Evolutionary conservation across 129 eudicot genomes (phyloP), one percentile per base, ranked within the genome.

Genomic region (Flaveria linearis): DNA sequence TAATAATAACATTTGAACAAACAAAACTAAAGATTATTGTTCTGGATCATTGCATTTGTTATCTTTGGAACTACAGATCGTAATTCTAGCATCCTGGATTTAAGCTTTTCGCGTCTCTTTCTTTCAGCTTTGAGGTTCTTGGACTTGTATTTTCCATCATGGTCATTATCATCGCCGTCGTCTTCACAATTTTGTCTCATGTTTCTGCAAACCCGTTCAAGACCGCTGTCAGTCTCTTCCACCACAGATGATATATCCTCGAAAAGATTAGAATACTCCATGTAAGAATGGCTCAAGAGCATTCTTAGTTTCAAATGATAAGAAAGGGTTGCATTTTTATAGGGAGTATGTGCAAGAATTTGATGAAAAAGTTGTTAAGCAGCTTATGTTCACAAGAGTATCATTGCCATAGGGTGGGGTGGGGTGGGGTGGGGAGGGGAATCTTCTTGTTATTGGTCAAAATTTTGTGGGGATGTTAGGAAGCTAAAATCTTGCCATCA

Each of bases 101-200:
- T 78, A 84, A 94, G 88, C 78, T 89, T 94, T 73, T 83, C 80
- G 10, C 97, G 93, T 17, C 97, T 78, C 42, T 73, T 85, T 75
- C 97, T 87, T 84, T 94, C 98, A 17, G 98, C 96, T 0, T 72
- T 18, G 41, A 94, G 88, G 84, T 94, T 94, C 88, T 91, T 87
- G 73, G 98, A 94, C 71, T 87, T 94, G 78, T 43, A 87, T 36
- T 53, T 81, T 66, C 33, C 76, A 28, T 69, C 83, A 16, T 71
- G 86, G 36, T 80, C 80, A 22, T 71, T 69, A 64, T 67, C 36
- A 42, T 64, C 81, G 0, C 57, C 92, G 12, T 63, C 79, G 46
- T 80, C 55, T 10, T 78, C 60, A 67, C 68, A 55, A 20, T 52
- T 20, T 53, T 36, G 79, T 63, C 36, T 45, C 33, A 30, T 75